Conservation (phyloP, 371 early-diverging fungal genomes). For the Actinomortierella wolfii region DNA sequence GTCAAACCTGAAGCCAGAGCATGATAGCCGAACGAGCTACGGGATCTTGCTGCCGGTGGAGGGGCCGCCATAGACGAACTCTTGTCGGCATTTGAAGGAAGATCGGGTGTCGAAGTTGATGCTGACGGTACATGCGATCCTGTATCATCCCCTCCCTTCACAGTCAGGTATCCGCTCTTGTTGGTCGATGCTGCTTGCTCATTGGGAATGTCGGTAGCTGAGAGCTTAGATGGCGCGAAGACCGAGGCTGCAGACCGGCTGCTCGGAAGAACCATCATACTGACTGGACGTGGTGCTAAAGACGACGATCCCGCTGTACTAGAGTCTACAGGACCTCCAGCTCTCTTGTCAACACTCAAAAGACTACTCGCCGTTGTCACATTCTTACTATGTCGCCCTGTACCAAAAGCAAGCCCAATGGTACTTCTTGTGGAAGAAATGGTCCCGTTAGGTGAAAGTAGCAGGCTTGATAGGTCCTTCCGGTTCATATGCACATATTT, state of each 20-base stretch:
- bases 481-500: slow-evolving; percentile 18
- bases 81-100: slow-evolving; percentile 2
- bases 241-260: too few species aligned
- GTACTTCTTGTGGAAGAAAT: slow-evolving; percentile 39
- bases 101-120: slow-evolving; percentile 11
- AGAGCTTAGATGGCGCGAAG: too few species aligned
- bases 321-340: neutral
- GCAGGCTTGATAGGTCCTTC: slow-evolving; percentile 33
- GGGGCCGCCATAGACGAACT: slow-evolving; percentile 10
- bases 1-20: slow-evolving; percentile 35
- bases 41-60: slow-evolving; percentile 23
- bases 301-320: too few species aligned
- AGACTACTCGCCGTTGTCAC: slow-evolving; percentile 11
- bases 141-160: too few species aligned
- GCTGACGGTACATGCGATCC: too few species aligned
- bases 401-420: slow-evolving; percentile 24
- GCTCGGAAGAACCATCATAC: slow-evolving; percentile 31
- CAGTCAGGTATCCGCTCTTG: too few species aligned
- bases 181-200: too few species aligned
- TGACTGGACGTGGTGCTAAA: slow-evolving; percentile 16
- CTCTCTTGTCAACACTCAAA: slow-evolving; percentile 7
- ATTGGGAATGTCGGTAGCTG: too few species aligned
- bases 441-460: slow-evolving; percentile 22
- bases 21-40: slow-evolving; percentile 31
- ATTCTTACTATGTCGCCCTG: slow-evolving; percentile 23